These are phyloP conservation scores for Alternaria longipes DNA, from an alignment of 2,329 filamentous ascomycete genomes.

Conservation along the genomic window DNA sequence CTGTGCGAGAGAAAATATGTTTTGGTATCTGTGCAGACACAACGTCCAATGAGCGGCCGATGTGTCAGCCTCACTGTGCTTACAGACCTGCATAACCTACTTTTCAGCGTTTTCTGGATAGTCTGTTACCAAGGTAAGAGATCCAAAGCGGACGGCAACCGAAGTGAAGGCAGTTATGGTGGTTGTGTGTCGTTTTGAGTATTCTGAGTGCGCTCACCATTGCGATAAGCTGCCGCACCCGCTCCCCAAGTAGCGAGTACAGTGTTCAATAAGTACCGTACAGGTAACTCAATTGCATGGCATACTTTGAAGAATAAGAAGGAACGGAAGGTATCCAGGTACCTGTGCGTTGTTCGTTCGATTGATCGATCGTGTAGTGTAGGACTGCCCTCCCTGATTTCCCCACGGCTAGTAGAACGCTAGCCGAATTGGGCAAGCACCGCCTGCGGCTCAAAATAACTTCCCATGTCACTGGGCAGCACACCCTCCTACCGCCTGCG, in stretches of 20 bases:
- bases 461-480: not conserved
- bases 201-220: not conserved
- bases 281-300: not conserved
- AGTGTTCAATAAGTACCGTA: not conserved
- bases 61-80: constrained; percentile 14
- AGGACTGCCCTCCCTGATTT: not conserved
- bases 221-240: not conserved
- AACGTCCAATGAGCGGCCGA: constrained; percentile 11
- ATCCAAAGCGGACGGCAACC: too few relatives aligned
- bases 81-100: constrained; percentile 4
- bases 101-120: not conserved
- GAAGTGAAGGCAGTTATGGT: not conserved
- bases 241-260: not conserved
- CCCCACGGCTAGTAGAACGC: not conserved
- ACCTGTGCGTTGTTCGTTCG: not conserved
- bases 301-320: not conserved
- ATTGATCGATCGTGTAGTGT: not conserved
- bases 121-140: not conserved
- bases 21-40: constrained; percentile 6
- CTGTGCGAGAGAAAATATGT: constrained; percentile 5
- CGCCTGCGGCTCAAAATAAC: not conserved
- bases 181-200: not conserved
- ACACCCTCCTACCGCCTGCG: not conserved
- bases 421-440: not conserved
- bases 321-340: not conserved